These are phyloP conservation scores for Aphanoascus verrucosus DNA, from an alignment of 2,329 filamentous ascomycete genomes.

Conservation along the genomic window DNA sequence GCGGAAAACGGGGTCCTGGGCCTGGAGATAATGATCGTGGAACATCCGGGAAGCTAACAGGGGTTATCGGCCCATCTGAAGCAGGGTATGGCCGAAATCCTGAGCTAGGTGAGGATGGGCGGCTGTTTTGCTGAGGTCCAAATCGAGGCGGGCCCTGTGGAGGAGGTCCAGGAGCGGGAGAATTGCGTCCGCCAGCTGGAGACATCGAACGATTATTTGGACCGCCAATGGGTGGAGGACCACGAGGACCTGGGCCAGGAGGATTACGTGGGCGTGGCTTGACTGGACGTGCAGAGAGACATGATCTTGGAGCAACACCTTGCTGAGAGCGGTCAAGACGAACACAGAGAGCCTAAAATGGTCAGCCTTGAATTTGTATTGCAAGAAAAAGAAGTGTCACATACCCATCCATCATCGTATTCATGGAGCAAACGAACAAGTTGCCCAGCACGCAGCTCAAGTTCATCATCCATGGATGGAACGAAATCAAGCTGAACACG, in stretches of 20 bases:
- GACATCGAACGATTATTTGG: constrained; percentile 26
- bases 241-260: constrained; percentile 26
- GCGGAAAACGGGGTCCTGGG: constrained; percentile 33
- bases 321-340: constrained; percentile 82
- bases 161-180: constrained; percentile 19
- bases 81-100: constrained; percentile 23
- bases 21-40: constrained; percentile 41
- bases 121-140: constrained; percentile 28
- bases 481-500: constrained; percentile 91
- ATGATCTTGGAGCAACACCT: constrained; percentile 87
- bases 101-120: constrained; percentile 24
- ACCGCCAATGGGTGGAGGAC: constrained; percentile 26
- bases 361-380: constrained; percentile 22
- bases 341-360: constrained; percentile 67
- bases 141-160: neutral
- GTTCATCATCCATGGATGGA: constrained; percentile 84
- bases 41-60: constrained; percentile 23
- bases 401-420: constrained; percentile 97
- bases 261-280: constrained; percentile 58
- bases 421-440: constrained; percentile 84
- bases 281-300: constrained; percentile 80
- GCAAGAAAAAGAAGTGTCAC: constrained; percentile 29
- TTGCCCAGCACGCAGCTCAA: constrained; percentile 69
- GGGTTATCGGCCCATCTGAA: constrained; percentile 25
- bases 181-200: constrained; percentile 20